Evolutionary conservation across 2,329 filamentous ascomycete species (phyloP).

Genomic region (Nigrograna mackinnonii): DNA sequence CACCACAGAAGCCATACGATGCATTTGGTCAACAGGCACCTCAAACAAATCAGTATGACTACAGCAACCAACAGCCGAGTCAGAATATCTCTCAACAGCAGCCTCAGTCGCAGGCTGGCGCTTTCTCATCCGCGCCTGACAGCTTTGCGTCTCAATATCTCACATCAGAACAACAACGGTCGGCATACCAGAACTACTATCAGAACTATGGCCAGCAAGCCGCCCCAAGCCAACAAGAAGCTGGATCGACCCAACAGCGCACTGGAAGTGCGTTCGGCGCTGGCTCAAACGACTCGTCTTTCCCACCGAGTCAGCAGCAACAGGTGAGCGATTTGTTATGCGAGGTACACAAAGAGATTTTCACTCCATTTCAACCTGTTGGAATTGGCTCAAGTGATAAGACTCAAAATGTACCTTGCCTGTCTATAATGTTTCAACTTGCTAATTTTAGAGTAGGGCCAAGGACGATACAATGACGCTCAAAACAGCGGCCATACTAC

Average conservation of each 20-base stretch:
- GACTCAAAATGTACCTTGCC: too few relatives aligned
- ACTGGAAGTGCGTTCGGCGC: constrained; percentile 75
- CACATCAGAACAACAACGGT: constrained; percentile 73
- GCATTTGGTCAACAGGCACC: constrained; percentile 78
- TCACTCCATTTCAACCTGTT: not conserved
- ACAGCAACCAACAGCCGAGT: constrained; percentile 53
- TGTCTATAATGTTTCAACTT: not conserved
- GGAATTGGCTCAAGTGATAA: too few relatives aligned
- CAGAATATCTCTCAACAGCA: constrained; percentile 60
- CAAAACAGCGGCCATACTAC: constrained; percentile 90
- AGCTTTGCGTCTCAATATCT: constrained; percentile 84
- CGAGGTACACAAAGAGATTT: not conserved
- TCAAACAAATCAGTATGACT: constrained; percentile 52
- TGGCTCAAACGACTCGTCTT: constrained; percentile 62
- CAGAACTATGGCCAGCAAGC: constrained; percentile 56
- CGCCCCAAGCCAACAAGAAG: constrained; percentile 68
- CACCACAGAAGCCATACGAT: constrained; percentile 81
- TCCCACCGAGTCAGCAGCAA: constrained; percentile 66
- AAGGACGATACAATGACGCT: constrained; percentile 75
- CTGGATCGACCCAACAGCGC: constrained; percentile 72
- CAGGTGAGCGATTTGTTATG: constrained; percentile 38
- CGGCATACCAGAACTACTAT: constrained; percentile 73
- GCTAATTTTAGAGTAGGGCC: constrained; percentile 37
- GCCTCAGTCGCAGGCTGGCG: constrained; percentile 63
- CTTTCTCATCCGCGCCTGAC: constrained; percentile 73